Percentiles rank a stretch among this genome's conserved stretches.
phyloP scores from a whole-genome alignment of 1,284 basidiomycete genomes.

The Melanopsichium pennsylvanicum region DNA sequence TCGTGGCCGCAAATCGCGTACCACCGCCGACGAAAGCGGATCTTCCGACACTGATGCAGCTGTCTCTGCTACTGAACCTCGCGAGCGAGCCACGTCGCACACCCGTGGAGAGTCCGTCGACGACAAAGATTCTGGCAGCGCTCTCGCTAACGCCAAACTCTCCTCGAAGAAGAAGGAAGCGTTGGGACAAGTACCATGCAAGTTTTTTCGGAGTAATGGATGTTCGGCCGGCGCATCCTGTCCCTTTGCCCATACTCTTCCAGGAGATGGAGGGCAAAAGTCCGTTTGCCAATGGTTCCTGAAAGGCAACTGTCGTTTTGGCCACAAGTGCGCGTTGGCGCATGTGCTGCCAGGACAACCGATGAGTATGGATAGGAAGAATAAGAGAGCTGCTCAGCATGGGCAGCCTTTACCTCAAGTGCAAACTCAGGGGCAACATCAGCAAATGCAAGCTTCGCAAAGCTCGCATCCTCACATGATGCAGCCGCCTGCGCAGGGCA shows the following conservation, averaged over 20 bases:
- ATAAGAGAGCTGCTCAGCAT: conserved; percentile 93
- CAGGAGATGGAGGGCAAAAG: conserved; percentile 70
- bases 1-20: conserved; percentile 24
- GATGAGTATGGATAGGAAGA: conserved; percentile 87
- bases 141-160: conserved; percentile 62
- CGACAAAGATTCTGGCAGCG: conserved; percentile 55
- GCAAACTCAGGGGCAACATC: conserved; percentile 9
- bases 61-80: conserved; percentile 14
- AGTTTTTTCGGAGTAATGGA: conserved; percentile 81
- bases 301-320: conserved; percentile 93
- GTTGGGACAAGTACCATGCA: conserved; percentile 95
- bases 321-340: conserved; percentile 84
- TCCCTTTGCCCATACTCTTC: conserved; percentile 84
- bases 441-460: background rate
- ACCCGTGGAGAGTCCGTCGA: conserved; percentile 28
- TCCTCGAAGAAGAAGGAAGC: conserved; percentile 71
- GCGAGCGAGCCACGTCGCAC: conserved; percentile 29
- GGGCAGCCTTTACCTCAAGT: conserved; percentile 45
- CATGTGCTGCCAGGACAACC: conserved; percentile 92
- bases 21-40: conserved; percentile 14
- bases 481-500: background rate
- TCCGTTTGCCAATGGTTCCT: conserved; percentile 91
- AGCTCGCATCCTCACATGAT: conserved; percentile 1
- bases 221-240: conserved; percentile 92
- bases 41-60: conserved; percentile 20